Evolutionary conservation across 805 yeast species (phyloP).

Genomic region (Candida peoriensis): DNA sequence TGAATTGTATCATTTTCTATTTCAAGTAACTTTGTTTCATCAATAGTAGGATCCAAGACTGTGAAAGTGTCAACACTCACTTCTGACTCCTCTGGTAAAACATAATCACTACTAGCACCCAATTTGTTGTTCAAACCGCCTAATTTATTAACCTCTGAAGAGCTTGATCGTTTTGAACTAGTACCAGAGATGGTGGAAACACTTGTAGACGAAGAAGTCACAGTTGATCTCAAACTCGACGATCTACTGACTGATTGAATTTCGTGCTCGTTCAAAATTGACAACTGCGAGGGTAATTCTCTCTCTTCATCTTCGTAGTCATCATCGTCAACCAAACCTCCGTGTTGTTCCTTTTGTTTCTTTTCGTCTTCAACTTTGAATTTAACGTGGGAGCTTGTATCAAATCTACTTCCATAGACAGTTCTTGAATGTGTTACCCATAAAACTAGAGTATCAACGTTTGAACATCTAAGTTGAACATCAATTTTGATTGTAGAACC

Average conservation of each 20-base stretch:
- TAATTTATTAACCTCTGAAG: constrained; percentile 2
- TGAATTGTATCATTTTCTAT: constrained; percentile 42
- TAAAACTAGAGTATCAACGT: constrained; percentile 51
- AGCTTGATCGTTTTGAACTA: constrained; percentile 5
- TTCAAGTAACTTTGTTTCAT: constrained; percentile 38
- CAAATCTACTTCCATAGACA: constrained; percentile 17
- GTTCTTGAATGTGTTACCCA: constrained; percentile 85
- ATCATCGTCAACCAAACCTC: constrained; percentile 13
- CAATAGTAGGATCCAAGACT: constrained; percentile 12
- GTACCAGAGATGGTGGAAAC: constrained; percentile 6
- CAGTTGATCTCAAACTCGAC: constrained; percentile 21
- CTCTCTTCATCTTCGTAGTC: constrained; percentile 28
- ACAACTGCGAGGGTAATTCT: constrained; percentile 35
- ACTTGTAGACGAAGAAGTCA: constrained; percentile 14
- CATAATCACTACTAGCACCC: constrained; percentile 5
- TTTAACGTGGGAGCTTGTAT: constrained; percentile 10
- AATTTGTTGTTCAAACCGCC: constrained; percentile 5
- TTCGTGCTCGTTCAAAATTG: constrained; percentile 34
- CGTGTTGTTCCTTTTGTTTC: not conserved
- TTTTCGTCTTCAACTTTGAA: constrained; percentile 10
- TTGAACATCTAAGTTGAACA: constrained; percentile 72
- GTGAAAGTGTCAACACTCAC: constrained; percentile 14
- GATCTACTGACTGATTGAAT: constrained; percentile 23
- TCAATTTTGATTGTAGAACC: constrained; percentile 66
- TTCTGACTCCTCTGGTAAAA: too few species aligned